phyloP scores from a whole-genome alignment of 2,329 filamentous ascomycete genomes.

The Phaeosphaeriaceae sp. region DNA sequence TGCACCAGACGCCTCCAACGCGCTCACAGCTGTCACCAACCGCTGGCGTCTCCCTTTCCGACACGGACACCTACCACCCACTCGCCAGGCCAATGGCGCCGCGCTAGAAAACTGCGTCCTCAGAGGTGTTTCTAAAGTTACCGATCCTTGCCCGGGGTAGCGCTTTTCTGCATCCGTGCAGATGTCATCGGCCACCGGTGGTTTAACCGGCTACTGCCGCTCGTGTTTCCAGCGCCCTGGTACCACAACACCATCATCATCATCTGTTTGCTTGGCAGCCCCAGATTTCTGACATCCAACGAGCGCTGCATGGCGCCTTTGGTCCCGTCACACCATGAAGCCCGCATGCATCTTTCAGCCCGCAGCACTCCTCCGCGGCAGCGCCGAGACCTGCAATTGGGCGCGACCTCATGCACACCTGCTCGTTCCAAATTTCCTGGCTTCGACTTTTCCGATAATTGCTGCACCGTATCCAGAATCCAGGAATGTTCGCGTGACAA shows the following conservation, averaged over 20 bases:
- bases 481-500: neutral
- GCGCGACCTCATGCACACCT: neutral
- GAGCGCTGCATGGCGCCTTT: conserved; percentile 7
- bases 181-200: conserved; percentile 3
- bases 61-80: conserved; percentile 1
- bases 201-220: conserved; percentile 25
- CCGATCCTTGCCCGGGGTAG: neutral
- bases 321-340: conserved; percentile 5
- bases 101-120: conserved; percentile 7
- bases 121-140: neutral
- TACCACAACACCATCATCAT: conserved; percentile 6
- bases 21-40: neutral
- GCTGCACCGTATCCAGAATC: neutral
- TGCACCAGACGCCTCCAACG: neutral
- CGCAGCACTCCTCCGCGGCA: conserved; percentile 1
- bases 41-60: neutral
- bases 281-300: neutral
- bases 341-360: neutral
- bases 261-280: conserved; percentile 6
- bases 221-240: conserved; percentile 17
- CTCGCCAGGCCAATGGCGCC: neutral
- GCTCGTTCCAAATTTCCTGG: neutral
- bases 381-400: neutral
- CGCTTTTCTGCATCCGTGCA: conserved; percentile 5
- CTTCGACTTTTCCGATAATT: neutral